These are phyloP conservation scores for Castanospermum australe DNA, from an alignment of 306 rosid genomes.

Conservation along the genomic window DNA sequence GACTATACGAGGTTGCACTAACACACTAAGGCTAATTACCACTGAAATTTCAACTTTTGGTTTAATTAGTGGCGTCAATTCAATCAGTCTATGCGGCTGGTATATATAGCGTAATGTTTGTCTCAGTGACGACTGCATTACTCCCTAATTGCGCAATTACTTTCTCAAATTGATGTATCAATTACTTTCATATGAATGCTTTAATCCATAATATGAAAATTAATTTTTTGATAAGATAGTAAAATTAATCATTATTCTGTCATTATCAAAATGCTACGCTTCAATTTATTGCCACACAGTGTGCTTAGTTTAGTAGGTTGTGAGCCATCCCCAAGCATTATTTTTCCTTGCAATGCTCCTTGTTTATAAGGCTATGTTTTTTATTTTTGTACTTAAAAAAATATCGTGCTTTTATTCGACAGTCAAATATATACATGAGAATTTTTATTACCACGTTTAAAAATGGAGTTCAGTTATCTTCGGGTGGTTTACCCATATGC, in stretches of 20 bases:
- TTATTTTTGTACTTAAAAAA: no score
- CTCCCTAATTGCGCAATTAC: conserved; percentile 30
- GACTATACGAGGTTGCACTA: conserved; percentile 18
- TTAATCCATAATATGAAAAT: neutral
- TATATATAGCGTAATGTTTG: conserved; percentile 4
- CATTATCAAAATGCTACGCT: neutral
- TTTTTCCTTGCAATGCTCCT: neutral
- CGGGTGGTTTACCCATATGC: no score
- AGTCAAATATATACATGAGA: no score
- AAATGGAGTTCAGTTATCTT: no score
- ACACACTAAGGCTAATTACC: neutral
- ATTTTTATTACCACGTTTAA: no score
- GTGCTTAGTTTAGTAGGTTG: conserved; percentile 5
- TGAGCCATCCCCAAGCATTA: neutral
- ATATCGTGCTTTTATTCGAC: no score
- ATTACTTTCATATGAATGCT: neutral
- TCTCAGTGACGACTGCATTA: conserved; percentile 48
- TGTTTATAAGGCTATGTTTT: no score
- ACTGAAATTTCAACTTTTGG: neutral
- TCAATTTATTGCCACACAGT: neutral
- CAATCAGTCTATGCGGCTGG: neutral
- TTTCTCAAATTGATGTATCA: neutral
- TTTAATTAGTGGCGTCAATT: neutral
- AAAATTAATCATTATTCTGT: conserved; percentile 1
- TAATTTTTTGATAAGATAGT: neutral